Evolutionary conservation across 768 basidiomycete genomes (phyloP).

Genomic region (Vishniacozyma victoriae): DNA sequence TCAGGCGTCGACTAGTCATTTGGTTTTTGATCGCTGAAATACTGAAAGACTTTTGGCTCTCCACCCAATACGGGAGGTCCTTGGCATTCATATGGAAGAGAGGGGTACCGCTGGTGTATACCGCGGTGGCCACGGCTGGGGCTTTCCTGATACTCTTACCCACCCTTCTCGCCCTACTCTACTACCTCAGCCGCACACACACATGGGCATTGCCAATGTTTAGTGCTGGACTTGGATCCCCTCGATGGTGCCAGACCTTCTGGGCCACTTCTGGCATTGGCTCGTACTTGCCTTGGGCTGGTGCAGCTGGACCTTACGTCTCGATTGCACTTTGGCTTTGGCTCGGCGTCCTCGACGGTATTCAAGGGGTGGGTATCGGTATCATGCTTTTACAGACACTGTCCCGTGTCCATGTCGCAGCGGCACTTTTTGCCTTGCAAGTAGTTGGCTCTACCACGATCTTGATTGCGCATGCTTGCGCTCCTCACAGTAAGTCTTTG

Average conservation of each 20-base stretch:
- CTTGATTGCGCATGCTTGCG: constrained; percentile 63
- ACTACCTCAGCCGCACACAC: constrained; percentile 51
- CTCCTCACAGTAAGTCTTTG: neutral
- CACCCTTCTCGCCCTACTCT: neutral
- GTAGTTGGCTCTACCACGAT: constrained; percentile 83
- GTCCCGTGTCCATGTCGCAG: constrained; percentile 88
- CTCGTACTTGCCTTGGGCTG: constrained; percentile 90
- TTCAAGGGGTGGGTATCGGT: constrained; percentile 81
- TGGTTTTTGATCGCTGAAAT: constrained; percentile 94
- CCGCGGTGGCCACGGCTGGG: constrained; percentile 68
- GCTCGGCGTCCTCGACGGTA: constrained; percentile 87
- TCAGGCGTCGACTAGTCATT: constrained; percentile 81
- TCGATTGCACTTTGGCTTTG: constrained; percentile 80
- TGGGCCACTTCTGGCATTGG: constrained; percentile 95
- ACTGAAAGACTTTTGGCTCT: constrained; percentile 54
- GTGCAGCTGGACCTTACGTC: constrained; percentile 74
- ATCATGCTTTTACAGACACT: constrained; percentile 56
- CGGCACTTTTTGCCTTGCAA: constrained; percentile 83
- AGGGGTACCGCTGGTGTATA: constrained; percentile 71
- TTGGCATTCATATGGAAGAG: constrained; percentile 85
- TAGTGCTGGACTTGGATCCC: constrained; percentile 88
- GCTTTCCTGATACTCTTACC: constrained; percentile 65
- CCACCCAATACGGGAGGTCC: constrained; percentile 61
- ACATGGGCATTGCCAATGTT: constrained; percentile 93
- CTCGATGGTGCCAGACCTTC: constrained; percentile 93